phyloP scores from a whole-genome alignment of 306 rosid genomes.

The Dalbergia cultrata region DNA sequence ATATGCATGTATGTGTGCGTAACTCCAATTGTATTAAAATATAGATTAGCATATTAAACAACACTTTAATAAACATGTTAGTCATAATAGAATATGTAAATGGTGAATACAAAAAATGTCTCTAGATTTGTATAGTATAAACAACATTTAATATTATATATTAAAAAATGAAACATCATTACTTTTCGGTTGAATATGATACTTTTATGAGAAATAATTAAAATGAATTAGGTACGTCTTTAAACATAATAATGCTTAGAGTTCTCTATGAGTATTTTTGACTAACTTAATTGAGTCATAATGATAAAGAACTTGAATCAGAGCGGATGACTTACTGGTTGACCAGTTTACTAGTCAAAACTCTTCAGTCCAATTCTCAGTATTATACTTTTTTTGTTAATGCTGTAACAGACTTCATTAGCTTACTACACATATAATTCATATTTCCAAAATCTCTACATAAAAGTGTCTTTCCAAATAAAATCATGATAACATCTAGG shows the following conservation, averaged over 20 bases:
- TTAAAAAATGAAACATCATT: constrained; percentile 4
- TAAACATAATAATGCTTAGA: background rate
- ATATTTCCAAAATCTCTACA: constrained; percentile 7
- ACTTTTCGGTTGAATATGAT: background rate
- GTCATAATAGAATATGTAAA: background rate
- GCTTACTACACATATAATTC: constrained; percentile 17
- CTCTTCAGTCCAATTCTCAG: constrained; percentile 6
- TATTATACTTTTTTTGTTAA: constrained; percentile 15
- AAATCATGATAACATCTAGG: constrained; percentile 1
- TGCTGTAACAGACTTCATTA: constrained; percentile 15
- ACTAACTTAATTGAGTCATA: constrained; percentile 13
- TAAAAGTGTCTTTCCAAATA: constrained; percentile 18
- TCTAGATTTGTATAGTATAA: background rate
- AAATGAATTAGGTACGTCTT: background rate
- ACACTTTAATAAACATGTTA: background rate
- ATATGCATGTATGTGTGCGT: background rate
- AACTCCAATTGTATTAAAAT: background rate
- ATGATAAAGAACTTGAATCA: constrained; percentile 10
- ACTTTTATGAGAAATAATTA: background rate
- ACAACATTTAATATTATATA: constrained; percentile 1
- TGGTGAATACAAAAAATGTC: background rate
- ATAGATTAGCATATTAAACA: too few relatives aligned
- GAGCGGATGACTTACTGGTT: background rate
- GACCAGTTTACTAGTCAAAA: constrained; percentile 7
- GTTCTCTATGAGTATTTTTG: constrained; percentile 22